Base-by-base conservation (phyloP, 2,329 filamentous ascomycete species). In the Parasarocladium wereldwijsianum region DNA sequence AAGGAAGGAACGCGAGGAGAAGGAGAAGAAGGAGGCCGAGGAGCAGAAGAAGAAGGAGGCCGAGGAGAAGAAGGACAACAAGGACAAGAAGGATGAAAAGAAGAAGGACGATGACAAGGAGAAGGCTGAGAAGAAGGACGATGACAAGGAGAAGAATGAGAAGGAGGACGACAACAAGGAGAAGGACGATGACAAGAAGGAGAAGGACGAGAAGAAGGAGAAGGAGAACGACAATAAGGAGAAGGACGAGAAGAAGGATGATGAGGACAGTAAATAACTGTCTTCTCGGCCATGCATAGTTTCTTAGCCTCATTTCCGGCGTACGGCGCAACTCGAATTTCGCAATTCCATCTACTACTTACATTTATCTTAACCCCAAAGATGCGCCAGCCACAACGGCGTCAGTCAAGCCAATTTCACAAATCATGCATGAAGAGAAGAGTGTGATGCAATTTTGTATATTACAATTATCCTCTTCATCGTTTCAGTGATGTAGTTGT, bases 11-110 rank as follows among this genome's bases (percentile, higher is more conserved):
- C 53, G 57, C 46, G 45, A 55, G 32, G 51, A 54, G 29, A 46
- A 54, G 3, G 52, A 60, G 25, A 52, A 54, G 33, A 46, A 45
- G 29, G 45, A 52, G 29, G n/a, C n/a, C n/a, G 52, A 60, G 25
- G 52, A 54, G 33, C 46, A 45, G 29, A 45, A 52, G 29, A 42
- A 52, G 25, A 46, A 49, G 29, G 50, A 58, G 24, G 41, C 45
- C 9, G 43, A 52, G 22, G 45, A 55, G 28, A 43, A 45, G 36
- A 32, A 41, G 19, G 8, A n/a, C 43, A 45, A 52, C 36, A 42
- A 50, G 34, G 41, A 42, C 15, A 40, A 53, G 29, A 46, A 44
- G 11, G 38, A 35, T 9, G 40, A 42, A 16, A 40, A 43, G 36
- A 40, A 40, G 13, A 38, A 38, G 8, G 34, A 40, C 16, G 41